These are phyloP conservation scores for Colletotrichum eleusines DNA, from an alignment of 2,329 filamentous ascomycete genomes.

Conservation along the genomic window DNA sequence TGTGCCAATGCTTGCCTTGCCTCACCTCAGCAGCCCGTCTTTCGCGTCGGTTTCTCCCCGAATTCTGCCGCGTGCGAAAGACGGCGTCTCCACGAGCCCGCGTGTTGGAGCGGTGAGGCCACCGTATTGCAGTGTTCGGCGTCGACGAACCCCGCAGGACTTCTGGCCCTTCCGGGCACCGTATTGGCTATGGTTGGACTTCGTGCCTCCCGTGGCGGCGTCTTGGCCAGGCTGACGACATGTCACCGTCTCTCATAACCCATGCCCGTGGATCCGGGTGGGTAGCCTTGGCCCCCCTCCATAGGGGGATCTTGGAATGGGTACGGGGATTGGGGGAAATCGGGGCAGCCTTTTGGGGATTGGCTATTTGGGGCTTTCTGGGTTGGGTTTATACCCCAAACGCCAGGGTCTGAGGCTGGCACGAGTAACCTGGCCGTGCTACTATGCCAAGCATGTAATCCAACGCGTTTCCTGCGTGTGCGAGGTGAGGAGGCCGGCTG, in stretches of 20 bases:
- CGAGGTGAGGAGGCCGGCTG: conserved; percentile 5
- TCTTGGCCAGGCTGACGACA: conserved; percentile 36
- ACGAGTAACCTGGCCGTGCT: conserved; percentile 13
- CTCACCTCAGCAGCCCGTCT: not conserved
- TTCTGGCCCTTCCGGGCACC: conserved; percentile 19
- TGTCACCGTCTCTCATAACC: conserved; percentile 17
- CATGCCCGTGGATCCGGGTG: conserved; percentile 31
- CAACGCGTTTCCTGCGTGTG: conserved; percentile 23
- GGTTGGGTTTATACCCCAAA: conserved; percentile 38
- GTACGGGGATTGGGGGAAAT: conserved; percentile 42
- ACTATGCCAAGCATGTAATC: conserved; percentile 10
- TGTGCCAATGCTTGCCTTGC: not conserved
- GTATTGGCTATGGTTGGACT: conserved; percentile 17
- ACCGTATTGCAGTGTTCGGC: conserved; percentile 22
- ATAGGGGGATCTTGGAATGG: conserved; percentile 39
- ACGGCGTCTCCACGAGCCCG: conserved; percentile 24
- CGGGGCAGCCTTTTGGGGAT: conserved; percentile 34
- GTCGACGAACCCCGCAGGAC: conserved; percentile 11
- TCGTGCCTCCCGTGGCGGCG: conserved; percentile 18
- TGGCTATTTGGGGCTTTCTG: conserved; percentile 34
- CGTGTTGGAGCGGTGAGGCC: conserved; percentile 36
- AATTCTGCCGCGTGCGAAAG: conserved; percentile 36
- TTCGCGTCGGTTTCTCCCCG: conserved; percentile 32
- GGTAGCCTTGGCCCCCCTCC: conserved; percentile 24
- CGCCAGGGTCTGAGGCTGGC: conserved; percentile 35